Evolutionary conservation across 1,139 yeast genomes (phyloP).

Genomic region (Yamadazyma epiphylla): DNA sequence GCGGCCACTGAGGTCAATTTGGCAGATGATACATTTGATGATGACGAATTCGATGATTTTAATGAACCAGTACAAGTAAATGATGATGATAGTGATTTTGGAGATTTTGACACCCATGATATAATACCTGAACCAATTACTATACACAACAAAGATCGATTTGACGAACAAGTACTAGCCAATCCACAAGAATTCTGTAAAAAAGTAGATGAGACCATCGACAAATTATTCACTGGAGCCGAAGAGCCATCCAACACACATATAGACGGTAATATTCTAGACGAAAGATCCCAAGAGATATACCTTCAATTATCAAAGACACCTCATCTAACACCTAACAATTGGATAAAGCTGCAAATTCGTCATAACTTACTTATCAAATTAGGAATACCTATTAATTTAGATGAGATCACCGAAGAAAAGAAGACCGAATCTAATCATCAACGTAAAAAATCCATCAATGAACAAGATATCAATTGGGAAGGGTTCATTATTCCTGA

Average conservation of each 20-base stretch:
- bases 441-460: conserved; percentile 19
- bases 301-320: conserved; percentile 32
- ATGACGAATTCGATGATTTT: conserved; percentile 11
- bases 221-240: conserved; percentile 14
- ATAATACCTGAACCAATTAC: no score
- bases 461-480: conserved; percentile 34
- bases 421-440: conserved; percentile 3
- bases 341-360: conserved; percentile 57
- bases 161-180: conserved; percentile 12
- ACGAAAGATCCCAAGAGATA: conserved; percentile 25
- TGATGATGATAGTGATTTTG: conserved; percentile 2
- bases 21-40: conserved; percentile 4
- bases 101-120: conserved; percentile 1
- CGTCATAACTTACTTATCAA: conserved; percentile 52
- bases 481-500: conserved; percentile 24
- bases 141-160: neutral
- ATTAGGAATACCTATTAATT: conserved; percentile 15
- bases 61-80: conserved; percentile 6
- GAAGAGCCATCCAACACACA: no score
- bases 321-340: conserved; percentile 47
- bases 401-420: conserved; percentile 12
- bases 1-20: neutral
- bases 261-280: conserved; percentile 15
- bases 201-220: conserved; percentile 18
- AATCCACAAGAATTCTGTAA: conserved; percentile 9